Base-by-base conservation (phyloP, 352 stramenopile genomes). In the Globisporangium perplexum region DNA sequence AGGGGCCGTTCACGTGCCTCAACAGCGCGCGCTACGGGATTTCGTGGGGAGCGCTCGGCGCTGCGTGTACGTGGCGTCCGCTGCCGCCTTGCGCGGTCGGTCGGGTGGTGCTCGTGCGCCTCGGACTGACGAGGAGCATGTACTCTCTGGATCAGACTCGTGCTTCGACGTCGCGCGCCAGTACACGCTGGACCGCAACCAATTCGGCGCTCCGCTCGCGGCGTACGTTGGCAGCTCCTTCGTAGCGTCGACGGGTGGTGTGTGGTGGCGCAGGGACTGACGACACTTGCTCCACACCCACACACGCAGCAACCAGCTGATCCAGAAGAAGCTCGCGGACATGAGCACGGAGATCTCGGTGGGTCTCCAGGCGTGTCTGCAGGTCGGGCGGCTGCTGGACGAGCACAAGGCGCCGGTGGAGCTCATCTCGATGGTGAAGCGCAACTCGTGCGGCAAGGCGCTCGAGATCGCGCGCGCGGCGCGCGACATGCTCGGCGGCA, bases 11-110 rank as follows among this genome's bases (percentile, higher is more conserved):
- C 70, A 95, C 83, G 38, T 99, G 96, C 62, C 64, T 99, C 17
- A 99, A 99, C 74, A 98, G 95, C 63, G 96, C 96, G 46, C 86
- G 96, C 23, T 99, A 95, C 65, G 96, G 96, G 33, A 99, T 99
- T 66, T 93, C 95, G 15, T 99, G 96, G 96, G 96, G 96, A 53
- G 86, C 91, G 14, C 77, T 99, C 47, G 97, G 96, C 41, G 96
- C 96, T 54, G 96, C 96, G 57, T 86, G 80, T 93, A 79, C 46
- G 80, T 55, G 0, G 0, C 45, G 26, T 5, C 5, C 26, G n/a
- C n/a, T n/a, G n/a, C n/a, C n/a, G n/a, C n/a, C n/a, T n/a, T n/a
- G n/a, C n/a, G n/a, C n/a, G n/a, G n/a, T n/a, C n/a, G n/a, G n/a
- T n/a, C n/a, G n/a, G n/a, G n/a, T n/a, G n/a, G n/a, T n/a, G n/a